These are phyloP conservation scores for Vachellia collinsii DNA, from an alignment of 306 rosid species.

Conservation along the genomic window DNA sequence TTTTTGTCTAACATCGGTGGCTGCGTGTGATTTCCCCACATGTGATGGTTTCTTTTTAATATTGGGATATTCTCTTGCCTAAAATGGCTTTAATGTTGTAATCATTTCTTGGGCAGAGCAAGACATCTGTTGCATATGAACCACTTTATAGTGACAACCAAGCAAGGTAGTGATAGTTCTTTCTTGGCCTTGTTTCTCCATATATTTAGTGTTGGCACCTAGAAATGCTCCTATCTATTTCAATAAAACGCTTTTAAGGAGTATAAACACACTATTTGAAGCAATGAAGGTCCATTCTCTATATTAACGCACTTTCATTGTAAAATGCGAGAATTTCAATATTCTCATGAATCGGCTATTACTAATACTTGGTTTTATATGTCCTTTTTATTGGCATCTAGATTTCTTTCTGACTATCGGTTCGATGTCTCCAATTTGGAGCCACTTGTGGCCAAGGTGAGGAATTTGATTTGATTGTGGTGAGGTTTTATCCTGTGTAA, in stretches of 20 bases:
- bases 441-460: slow-evolving; percentile 88
- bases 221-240: background rate
- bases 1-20: slow-evolving; percentile 10
- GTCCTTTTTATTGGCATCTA: slow-evolving; percentile 29
- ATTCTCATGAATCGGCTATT: slow-evolving; percentile 9
- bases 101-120: slow-evolving; percentile 38
- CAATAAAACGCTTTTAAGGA: background rate
- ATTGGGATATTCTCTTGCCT: background rate
- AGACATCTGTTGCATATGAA: slow-evolving; percentile 48
- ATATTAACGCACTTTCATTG: background rate
- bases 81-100: slow-evolving; percentile 11
- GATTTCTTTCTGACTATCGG: slow-evolving; percentile 72
- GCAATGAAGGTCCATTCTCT: background rate
- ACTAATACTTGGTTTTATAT: slow-evolving; percentile 29
- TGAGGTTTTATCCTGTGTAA: slow-evolving; percentile 5
- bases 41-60: slow-evolving; percentile 26
- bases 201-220: background rate
- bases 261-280: background rate
- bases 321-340: slow-evolving; percentile 16
- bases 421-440: slow-evolving; percentile 79
- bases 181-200: background rate
- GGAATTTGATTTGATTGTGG: slow-evolving; percentile 10
- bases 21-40: background rate
- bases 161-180: slow-evolving; percentile 40
- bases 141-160: slow-evolving; percentile 49